Evolutionary conservation across 805 yeast genomes (phyloP), one percentile per base, ranked within the genome.

Genomic region (Babjeviella inositovora): DNA sequence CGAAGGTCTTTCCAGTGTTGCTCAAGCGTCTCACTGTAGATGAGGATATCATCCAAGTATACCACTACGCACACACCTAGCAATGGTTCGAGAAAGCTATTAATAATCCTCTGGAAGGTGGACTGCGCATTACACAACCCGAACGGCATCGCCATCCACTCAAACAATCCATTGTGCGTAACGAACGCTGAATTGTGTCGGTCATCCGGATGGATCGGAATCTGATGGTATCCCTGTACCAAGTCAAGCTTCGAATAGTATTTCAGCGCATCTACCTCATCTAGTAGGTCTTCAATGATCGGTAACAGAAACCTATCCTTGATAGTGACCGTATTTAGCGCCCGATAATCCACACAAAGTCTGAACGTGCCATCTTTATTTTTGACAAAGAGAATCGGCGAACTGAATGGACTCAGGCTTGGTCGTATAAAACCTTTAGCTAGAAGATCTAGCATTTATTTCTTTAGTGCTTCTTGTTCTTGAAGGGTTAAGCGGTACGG

Each of bases 81-180:
- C 11, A 15, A 14, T n/a, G 8, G 24, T 22, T 17, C 18, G 13
- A 20, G 21, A 10, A 24, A 20, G 9, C 9, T 12, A 14, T 22
- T 17, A 24, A 27, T 27, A 7, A 13, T 13, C 10, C 21, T 9
- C 22, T 39, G 45, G 20, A 43, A 41, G 3, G 34, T 25, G 2
- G 39, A 35, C 1, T 47, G 46, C 2, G 42, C 45, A 23, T 35
- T 38, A 8, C 28, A 15, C 19, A 37, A 23, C 1, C 45, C 47
- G 24, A 41, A 39, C 1, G 43, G 46, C 41, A 41, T 36, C 5
- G 35, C 44, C 2, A 15, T 22, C 27, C 31, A 42, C 20, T 41
- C 33, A 23, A 23, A 38, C 5, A 27, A 26, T 7, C 43, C 48
- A 6, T 11, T 6, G 3, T 15, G 27, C 1, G 41, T 31, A 5